phyloP scores from a whole-genome alignment of 1,139 yeast genomes.

The Protomyces lactucae-debilis region DNA sequence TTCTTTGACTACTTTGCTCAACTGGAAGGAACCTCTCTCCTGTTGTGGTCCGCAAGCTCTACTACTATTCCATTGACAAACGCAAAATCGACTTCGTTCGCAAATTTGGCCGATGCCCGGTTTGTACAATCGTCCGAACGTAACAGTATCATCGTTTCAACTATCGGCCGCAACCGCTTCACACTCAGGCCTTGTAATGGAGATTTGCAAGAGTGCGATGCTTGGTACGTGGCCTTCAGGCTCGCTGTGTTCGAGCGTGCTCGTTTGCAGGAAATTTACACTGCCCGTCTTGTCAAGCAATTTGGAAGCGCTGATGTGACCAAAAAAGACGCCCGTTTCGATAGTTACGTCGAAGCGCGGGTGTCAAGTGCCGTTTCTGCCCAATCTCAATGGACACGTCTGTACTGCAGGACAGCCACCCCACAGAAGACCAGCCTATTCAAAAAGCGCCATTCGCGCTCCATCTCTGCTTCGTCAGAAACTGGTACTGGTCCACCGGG shows the following conservation, averaged over 20 bases:
- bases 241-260: slow-evolving; percentile 13
- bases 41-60: not conserved
- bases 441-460: not conserved
- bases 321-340: not conserved
- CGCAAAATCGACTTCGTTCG: not conserved
- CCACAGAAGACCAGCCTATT: not conserved
- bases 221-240: slow-evolving; percentile 10
- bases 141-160: not conserved
- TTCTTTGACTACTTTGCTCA: not conserved
- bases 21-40: not conserved
- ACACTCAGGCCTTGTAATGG: not conserved
- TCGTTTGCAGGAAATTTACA: slow-evolving; percentile 18
- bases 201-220: not conserved
- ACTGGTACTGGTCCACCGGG: not conserved
- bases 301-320: slow-evolving; percentile 1
- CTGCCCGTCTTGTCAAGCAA: slow-evolving; percentile 1
- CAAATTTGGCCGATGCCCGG: slow-evolving; percentile 11
- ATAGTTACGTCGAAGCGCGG: slow-evolving; percentile 10
- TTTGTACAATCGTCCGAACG: not conserved
- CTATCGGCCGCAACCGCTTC: slow-evolving; percentile 7
- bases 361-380: slow-evolving; percentile 7
- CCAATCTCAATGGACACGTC: slow-evolving; percentile 17
- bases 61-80: not conserved
- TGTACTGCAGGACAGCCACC: slow-evolving; percentile 4
- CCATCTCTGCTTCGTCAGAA: not conserved